Base-by-base conservation (phyloP, 2,329 filamentous ascomycete species). In the Fusarium torreyae region DNA sequence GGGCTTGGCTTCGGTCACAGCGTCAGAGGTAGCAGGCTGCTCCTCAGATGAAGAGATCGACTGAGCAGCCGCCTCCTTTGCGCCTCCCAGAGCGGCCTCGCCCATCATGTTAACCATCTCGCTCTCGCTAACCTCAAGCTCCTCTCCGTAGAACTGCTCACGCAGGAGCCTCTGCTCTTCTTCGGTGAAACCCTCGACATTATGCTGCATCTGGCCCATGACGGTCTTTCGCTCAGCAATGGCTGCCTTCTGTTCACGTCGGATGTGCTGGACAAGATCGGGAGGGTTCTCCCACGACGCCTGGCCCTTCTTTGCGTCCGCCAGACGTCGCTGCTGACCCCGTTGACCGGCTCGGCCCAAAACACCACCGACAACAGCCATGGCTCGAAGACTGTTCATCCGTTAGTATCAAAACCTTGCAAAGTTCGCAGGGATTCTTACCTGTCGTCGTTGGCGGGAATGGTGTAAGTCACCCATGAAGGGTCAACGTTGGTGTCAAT, bases 401-500 rank as follows among this genome's bases (percentile, higher is more conserved):
- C 33, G 57, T 79, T 71, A 82, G 77, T 43, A 49, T 55, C 26
- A 11, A 28, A 28, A 26, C 11, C 14, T 11, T 17, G 6, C 28
- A 38, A 18, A 17, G 10, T 28, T 24, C 40, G 8, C 36, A 11
- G 20, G 15, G 7, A 38, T 45, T 78, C 85, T 76, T 79, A 93
- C 91, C 91, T 94, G 85, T 99, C 96, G 77, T 99, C 96, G 79
- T 99, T 99, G 51, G 94, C 94, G 3, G 96, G 96, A 72, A 99
- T 98, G 15, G 93, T 92, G 78, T 99, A 99, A 6, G 96, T 98
- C 51, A 98, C 94, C 89, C 93, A 95, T 1, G 93, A 93, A 1
- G 96, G 93, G 80, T 98, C 92, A 4, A 90, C 91, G 79, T 99
- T 92, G 1, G 96, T 98, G 80, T 99, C 96, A 71, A 98, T 92